A percentile compares a stretch with the other conserved stretches of the same genome.
phyloP scores from a whole-genome alignment of 1,284 basidiomycete species.

The Ceratobasidium sp. region DNA sequence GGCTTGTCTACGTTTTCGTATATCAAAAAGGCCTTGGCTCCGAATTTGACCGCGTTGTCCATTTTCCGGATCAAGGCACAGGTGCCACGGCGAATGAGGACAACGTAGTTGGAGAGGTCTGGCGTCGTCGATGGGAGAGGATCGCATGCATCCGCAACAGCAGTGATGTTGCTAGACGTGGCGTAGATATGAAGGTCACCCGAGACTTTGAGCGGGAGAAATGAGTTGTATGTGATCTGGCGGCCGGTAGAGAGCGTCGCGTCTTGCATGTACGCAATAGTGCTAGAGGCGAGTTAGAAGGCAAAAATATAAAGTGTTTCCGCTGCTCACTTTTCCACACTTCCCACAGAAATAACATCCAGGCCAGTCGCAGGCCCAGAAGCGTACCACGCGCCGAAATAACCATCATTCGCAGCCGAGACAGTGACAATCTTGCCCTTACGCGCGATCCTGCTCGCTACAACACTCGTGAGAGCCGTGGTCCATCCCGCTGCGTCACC shows the following conservation, averaged over 20 bases:
- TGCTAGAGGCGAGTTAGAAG: neutral
- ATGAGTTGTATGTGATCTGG: neutral
- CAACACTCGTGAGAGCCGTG: slow-evolving; percentile 54
- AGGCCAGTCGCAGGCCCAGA: slow-evolving; percentile 47
- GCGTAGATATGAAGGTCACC: slow-evolving; percentile 52
- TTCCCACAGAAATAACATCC: slow-evolving; percentile 48
- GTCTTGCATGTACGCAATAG: slow-evolving; percentile 4
- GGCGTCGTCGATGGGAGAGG: slow-evolving; percentile 67
- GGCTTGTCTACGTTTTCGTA: slow-evolving; percentile 56
- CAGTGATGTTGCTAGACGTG: slow-evolving; percentile 51
- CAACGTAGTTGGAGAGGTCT: slow-evolving; percentile 64
- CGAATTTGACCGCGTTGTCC: slow-evolving; percentile 65
- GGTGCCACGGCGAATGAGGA: slow-evolving; percentile 66
- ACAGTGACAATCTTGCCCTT: slow-evolving; percentile 55
- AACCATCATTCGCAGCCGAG: slow-evolving; percentile 49
- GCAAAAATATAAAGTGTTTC: neutral
- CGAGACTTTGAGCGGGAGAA: neutral
- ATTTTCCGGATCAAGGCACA: slow-evolving; percentile 66
- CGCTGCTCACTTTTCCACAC: slow-evolving; percentile 48
- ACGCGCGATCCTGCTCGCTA: slow-evolving; percentile 56
- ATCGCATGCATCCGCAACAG: slow-evolving; percentile 67
- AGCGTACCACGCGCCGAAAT: slow-evolving; percentile 46
- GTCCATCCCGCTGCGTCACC: slow-evolving; percentile 55
- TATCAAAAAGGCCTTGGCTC: slow-evolving; percentile 64
- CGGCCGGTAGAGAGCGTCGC: slow-evolving; percentile 42